Percentiles rank a stretch among this genome's conserved stretches.
Evolutionary conservation across 2,329 filamentous ascomycete genomes (phyloP).

Genomic region (Xylaria hypoxylon): DNA sequence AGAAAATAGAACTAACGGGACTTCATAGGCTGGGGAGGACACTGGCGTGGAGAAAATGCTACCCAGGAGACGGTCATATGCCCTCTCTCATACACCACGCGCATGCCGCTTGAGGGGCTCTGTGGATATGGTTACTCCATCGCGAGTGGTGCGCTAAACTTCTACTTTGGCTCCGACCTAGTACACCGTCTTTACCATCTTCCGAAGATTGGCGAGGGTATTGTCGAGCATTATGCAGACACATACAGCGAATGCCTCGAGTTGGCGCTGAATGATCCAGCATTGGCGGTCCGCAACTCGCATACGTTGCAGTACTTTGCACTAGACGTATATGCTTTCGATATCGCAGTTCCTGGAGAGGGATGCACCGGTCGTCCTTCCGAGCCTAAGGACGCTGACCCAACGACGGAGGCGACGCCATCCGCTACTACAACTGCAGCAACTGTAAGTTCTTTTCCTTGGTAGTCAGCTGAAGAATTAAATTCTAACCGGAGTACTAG

Average conservation of each 20-base stretch:
- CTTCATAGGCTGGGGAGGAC: slow-evolving; percentile 7
- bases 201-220: slow-evolving; percentile 10
- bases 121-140: slow-evolving; percentile 18
- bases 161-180: slow-evolving; percentile 15
- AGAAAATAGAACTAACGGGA: background rate
- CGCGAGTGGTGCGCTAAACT: slow-evolving; percentile 10
- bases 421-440: slow-evolving; percentile 4
- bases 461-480: background rate
- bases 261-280: slow-evolving; percentile 4
- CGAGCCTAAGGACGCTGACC: background rate
- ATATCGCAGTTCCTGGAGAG: slow-evolving; percentile 4
- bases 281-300: slow-evolving; percentile 12
- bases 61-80: slow-evolving; percentile 20
- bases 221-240: slow-evolving; percentile 19
- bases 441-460: background rate
- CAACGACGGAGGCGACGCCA: background rate
- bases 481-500: background rate
- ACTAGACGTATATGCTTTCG: slow-evolving; percentile 12
- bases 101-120: slow-evolving; percentile 16
- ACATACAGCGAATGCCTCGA: slow-evolving; percentile 15
- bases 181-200: slow-evolving; percentile 16
- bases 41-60: slow-evolving; percentile 19
- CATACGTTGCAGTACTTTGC: slow-evolving; percentile 17
- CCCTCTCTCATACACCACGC: slow-evolving; percentile 11
- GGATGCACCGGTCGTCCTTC: slow-evolving; percentile 17